Evolutionary conservation across 2,329 filamentous ascomycete species (phyloP).

Genomic region (Hawksworthiomyces lignivorus): DNA sequence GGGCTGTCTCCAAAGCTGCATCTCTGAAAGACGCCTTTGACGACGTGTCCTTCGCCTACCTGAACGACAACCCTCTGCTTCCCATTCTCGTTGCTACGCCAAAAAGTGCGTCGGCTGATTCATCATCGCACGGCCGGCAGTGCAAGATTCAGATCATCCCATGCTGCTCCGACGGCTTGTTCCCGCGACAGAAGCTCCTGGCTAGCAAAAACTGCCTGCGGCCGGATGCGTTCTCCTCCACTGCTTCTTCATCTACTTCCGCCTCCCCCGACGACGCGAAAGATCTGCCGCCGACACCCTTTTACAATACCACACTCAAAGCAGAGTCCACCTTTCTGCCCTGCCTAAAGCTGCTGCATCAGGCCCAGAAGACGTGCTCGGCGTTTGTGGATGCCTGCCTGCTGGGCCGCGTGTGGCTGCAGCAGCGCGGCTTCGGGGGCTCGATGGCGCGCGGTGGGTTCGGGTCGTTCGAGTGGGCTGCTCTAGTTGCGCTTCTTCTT

Average conservation of each 20-base stretch:
- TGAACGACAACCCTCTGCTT: constrained; percentile 68
- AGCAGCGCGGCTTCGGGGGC: constrained; percentile 73
- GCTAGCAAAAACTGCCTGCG: constrained; percentile 65
- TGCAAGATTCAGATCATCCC: constrained; percentile 62
- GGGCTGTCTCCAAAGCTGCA: constrained; percentile 51
- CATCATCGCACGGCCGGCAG: constrained; percentile 24
- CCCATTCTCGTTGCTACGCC: constrained; percentile 48
- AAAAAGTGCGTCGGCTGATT: constrained; percentile 19
- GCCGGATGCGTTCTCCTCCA: constrained; percentile 29
- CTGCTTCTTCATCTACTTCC: no score
- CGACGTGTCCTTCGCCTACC: constrained; percentile 53
- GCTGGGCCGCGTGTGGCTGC: constrained; percentile 80
- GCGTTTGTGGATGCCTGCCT: constrained; percentile 78
- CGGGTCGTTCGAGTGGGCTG: constrained; percentile 84
- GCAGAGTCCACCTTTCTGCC: constrained; percentile 65
- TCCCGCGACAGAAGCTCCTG: constrained; percentile 62
- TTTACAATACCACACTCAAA: constrained; percentile 82
- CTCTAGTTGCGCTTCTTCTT: constrained; percentile 71
- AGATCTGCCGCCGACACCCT: constrained; percentile 53
- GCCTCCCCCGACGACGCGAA: constrained; percentile 37
- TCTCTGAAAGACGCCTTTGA: constrained; percentile 46
- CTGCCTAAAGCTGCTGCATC: constrained; percentile 69
- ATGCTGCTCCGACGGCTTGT: constrained; percentile 60
- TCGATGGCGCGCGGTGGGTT: constrained; percentile 72
- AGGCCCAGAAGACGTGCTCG: constrained; percentile 59